Base-by-base conservation (phyloP, 768 basidiomycete species). In the Suillus fuscotomentosus region DNA sequence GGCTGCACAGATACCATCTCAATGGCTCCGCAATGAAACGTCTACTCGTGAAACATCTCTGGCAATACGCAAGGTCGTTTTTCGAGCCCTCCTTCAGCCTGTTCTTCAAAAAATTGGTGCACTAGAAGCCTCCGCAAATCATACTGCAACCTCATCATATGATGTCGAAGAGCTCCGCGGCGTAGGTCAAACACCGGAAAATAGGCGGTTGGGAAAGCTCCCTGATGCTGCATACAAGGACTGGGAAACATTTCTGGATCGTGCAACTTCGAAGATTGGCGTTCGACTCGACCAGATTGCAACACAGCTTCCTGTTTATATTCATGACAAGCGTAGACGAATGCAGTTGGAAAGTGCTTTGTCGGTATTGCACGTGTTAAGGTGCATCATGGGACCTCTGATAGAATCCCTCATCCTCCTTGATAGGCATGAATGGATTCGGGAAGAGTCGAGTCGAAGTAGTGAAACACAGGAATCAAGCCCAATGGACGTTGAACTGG, bases 301-400 rank as follows among this genome's bases (percentile, higher is more conserved):
- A 24, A 22, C 56, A 51, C 60, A 54, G 8, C 68, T 73, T n/a
- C 70, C 76, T 4, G 62, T 56, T 48, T 72, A 70, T 68, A 61
- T 70, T 41, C 57, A 55, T 27, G 60, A 75, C 31, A 69, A 75
- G 64, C 65, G 48, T 51, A 38, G 45, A n/a, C 69, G 74, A 42
- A 41, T 67, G 60, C 61, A 70, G 67, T 68, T 78, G 67, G 82
- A 82, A 67, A 72, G 77, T 39, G 78, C 79, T 41, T 69, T 92
- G 11, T 85, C 83, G 56, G 81, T 83, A n/a, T 71, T 91, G 27
- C 89, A 92, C 65, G 79, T 86, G 1, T 74, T 91, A 20, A 82
- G 91, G 27, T 91, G 90, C 72, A 75, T 91, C 48, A 69, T 91
- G 0, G 91, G 91, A 1, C 87, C 90, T 9, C 75, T 85, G 38